Evolutionary conservation across 352 stramenopile genomes (phyloP).

Genomic region (Pythium sp.): DNA sequence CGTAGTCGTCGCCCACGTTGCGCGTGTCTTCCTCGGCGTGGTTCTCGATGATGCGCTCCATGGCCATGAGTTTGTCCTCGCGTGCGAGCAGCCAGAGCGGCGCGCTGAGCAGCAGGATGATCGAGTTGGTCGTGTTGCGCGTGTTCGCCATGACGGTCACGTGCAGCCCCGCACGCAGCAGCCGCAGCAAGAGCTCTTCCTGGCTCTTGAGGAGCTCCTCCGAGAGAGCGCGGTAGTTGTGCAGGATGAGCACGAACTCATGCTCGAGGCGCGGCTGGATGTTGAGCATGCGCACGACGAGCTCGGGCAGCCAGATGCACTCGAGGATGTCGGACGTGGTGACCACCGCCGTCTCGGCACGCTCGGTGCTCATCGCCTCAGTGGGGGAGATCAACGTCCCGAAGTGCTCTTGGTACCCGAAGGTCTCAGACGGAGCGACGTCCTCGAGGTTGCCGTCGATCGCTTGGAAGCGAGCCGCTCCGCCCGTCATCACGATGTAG

Average conservation of each 20-base stretch:
- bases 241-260: constrained; percentile 54
- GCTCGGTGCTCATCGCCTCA: constrained; percentile 25
- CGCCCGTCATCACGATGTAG: constrained; percentile 49
- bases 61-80: constrained; percentile 62
- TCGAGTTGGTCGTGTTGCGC: constrained; percentile 34
- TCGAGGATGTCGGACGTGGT: constrained; percentile 36
- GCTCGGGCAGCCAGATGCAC: constrained; percentile 51
- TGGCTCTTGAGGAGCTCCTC: constrained; percentile 31
- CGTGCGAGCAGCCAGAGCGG: constrained; percentile 53
- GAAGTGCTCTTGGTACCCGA: constrained; percentile 60
- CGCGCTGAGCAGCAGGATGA: constrained; percentile 54
- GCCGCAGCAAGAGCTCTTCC: constrained; percentile 34
- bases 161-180: constrained; percentile 47
- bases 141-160: constrained; percentile 57
- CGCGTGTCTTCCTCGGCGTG: constrained; percentile 52
- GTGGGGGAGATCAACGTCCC: constrained; percentile 42
- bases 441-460: constrained; percentile 22
- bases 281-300: constrained; percentile 61
- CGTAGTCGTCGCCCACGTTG: constrained; percentile 51
- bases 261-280: constrained; percentile 53
- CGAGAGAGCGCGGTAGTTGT: constrained; percentile 28
- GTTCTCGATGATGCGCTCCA: constrained; percentile 60
- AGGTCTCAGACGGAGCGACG: constrained; percentile 23
- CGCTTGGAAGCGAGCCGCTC: constrained; percentile 27
- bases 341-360: constrained; percentile 30